Evolutionary conservation across 805 yeast genomes (phyloP), one percentile per base, ranked within the genome.

Genomic region (Candida succiphila): DNA sequence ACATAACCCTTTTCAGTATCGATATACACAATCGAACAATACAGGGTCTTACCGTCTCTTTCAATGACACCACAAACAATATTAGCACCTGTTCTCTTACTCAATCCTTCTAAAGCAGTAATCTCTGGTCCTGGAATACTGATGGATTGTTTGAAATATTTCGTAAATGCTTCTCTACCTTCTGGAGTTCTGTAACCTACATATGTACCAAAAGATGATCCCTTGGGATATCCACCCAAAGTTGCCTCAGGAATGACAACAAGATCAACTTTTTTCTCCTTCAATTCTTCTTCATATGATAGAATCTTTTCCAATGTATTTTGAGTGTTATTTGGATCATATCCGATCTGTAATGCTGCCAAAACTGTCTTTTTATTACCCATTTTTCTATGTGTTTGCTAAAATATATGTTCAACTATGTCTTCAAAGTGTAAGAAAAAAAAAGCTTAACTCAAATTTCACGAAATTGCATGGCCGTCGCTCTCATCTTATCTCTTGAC

Each of bases 181-280:
- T 52, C 50, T 27, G 58, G 64, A 25, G 57, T 40, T 36, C 71
- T 49, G 44, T 57, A 63, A 0, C 69, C 71, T 24, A 65, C 39
- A 35, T 58, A 59, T 6, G 68, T 53, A 7, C 68, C 69, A 39
- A 65, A 64, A 5, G 51, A 54, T 18, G 59, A 44, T 2, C 69
- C 69, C 41, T 65, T 65, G 10, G 71, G 69, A 38, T 65, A 65
- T 4, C 69, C 71, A 15, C 69, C 69, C n/a, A 65, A 40, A 2
- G 60, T 45, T 16, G 68, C 69, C 39, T 65, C 71, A 16, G 71
- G 71, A 28, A 65, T 42, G n/a, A 65, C 67, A 14, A 64, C 63
- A 23, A 65, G 44, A 21, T 56, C 51, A 17, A 58, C 60, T 1
- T 57, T 49, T 8, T 49, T 40, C 1, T 44, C 48, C 30, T 43